Conservation (phyloP, 345 rosid species). For the Citrus maxima region DNA sequence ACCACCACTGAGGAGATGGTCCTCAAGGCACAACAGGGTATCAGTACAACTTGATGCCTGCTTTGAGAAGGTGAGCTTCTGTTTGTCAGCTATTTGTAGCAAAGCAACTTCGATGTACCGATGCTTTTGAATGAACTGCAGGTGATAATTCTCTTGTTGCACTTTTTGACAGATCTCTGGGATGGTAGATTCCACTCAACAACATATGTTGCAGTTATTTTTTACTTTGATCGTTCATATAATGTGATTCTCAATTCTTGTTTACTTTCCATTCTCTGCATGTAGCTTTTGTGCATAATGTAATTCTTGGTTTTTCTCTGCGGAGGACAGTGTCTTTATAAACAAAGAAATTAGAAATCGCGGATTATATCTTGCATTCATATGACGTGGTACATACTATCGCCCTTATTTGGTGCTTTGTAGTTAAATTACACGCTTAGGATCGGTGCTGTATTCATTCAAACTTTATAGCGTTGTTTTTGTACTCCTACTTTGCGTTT, state of each 20-base stretch:
- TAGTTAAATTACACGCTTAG: too few relatives aligned
- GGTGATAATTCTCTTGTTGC: neutral
- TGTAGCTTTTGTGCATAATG: neutral
- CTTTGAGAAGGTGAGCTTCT: constrained; percentile 18
- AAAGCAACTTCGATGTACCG: neutral
- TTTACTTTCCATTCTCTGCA: neutral
- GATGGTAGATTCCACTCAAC: neutral
- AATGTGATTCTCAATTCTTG: too few relatives aligned
- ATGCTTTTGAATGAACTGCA: neutral
- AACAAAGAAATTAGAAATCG: too few relatives aligned
- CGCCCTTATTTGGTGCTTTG: too few relatives aligned
- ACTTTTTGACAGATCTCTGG: neutral
- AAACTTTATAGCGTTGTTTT: too few relatives aligned
- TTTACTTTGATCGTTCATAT: neutral
- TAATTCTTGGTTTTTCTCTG: neutral
- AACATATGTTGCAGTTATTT: neutral
- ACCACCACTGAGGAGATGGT: constrained; percentile 89
- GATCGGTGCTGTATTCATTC: too few relatives aligned
- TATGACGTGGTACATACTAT: too few relatives aligned
- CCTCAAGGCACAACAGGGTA: constrained; percentile 69
- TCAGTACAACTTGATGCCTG: constrained; percentile 30
- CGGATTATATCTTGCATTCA: too few relatives aligned
- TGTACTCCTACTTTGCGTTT: too few relatives aligned
- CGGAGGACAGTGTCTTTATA: too few relatives aligned
- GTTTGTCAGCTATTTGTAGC: neutral